A percentile compares a stretch with the other conserved stretches of the same genome.
Conservation (phyloP, 768 basidiomycete genomes). For the Tricholoma bakamatsutake region DNA sequence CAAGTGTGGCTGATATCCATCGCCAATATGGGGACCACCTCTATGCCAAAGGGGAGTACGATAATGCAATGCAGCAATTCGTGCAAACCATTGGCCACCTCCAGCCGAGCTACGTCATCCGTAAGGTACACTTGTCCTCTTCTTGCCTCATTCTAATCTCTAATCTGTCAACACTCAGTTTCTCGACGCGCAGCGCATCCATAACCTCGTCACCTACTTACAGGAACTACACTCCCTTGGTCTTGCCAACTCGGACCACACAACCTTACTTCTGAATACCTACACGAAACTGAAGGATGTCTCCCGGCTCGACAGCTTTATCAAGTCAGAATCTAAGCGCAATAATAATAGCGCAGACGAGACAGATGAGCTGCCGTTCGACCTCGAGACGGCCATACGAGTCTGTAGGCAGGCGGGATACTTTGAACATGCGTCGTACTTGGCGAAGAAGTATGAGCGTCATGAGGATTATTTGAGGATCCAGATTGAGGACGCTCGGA, state of each 20-base stretch:
- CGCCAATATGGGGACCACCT: conserved; percentile 87
- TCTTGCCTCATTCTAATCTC: not conserved
- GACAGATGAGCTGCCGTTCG: conserved; percentile 81
- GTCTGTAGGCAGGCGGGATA: conserved; percentile 97
- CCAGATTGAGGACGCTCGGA: conserved; percentile 87
- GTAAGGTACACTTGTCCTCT: conserved; percentile 57
- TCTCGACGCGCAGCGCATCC: conserved; percentile 92
- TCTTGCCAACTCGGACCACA: conserved; percentile 93
- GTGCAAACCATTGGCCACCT: conserved; percentile 84
- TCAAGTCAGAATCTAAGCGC: conserved; percentile 76
- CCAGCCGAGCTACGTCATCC: conserved; percentile 93
- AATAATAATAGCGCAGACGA: conserved; percentile 49
- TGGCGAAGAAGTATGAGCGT: conserved; percentile 85
- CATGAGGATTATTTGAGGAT: conserved; percentile 94
- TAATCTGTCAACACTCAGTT: conserved; percentile 51
- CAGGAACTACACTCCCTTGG: conserved; percentile 90
- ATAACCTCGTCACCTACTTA: conserved; percentile 91
- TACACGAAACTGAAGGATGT: conserved; percentile 97
- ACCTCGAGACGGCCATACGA: conserved; percentile 93
- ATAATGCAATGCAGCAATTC: conserved; percentile 90
- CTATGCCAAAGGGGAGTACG: conserved; percentile 87
- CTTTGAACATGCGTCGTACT: conserved; percentile 89
- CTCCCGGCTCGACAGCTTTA: conserved; percentile 81
- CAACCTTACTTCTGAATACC: conserved; percentile 92
- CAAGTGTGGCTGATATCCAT: conserved; percentile 83